These are phyloP conservation scores for Podospora tetraspora DNA, from an alignment of 495 filamentous ascomycete genomes.

Conservation along the genomic window DNA sequence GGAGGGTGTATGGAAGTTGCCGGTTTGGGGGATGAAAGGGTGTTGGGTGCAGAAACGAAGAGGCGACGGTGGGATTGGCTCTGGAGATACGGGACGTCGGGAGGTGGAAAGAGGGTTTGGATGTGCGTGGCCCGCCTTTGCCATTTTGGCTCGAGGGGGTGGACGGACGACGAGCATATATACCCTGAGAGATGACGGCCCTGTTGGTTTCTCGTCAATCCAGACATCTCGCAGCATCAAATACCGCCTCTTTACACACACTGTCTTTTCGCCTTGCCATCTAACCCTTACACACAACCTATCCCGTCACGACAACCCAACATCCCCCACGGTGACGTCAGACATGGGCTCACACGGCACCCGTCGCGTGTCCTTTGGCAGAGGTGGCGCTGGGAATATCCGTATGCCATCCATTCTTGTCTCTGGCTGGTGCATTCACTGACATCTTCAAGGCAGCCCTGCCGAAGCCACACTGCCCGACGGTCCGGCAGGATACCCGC, in stretches of 20 bases:
- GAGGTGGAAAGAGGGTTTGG: not conserved
- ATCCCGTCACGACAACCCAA: not conserved
- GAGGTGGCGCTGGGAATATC: conserved; percentile 25
- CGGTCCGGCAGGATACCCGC: not conserved
- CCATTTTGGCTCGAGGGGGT: not conserved
- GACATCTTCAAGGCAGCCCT: not conserved
- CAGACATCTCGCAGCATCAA: not conserved
- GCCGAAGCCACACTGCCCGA: conserved; percentile 6
- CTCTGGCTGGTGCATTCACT: not conserved
- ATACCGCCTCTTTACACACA: not conserved
- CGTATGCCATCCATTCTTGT: conserved; percentile 7
- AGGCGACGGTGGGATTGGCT: not conserved
- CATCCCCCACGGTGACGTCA: not conserved
- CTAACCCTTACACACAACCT: not conserved
- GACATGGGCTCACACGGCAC: not conserved
- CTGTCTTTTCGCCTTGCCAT: not conserved
- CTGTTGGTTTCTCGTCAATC: not conserved
- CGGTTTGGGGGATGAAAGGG: not conserved
- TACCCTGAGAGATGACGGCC: not conserved
- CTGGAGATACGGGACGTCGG: not conserved
- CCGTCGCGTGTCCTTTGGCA: conserved; percentile 19
- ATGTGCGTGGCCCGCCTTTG: not conserved
- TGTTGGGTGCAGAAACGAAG: not conserved
- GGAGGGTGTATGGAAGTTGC: not conserved
- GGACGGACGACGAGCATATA: not conserved